These are phyloP conservation scores for Diaporthe helianthi DNA, from an alignment of 2,329 filamentous ascomycete genomes.

Conservation along the genomic window DNA sequence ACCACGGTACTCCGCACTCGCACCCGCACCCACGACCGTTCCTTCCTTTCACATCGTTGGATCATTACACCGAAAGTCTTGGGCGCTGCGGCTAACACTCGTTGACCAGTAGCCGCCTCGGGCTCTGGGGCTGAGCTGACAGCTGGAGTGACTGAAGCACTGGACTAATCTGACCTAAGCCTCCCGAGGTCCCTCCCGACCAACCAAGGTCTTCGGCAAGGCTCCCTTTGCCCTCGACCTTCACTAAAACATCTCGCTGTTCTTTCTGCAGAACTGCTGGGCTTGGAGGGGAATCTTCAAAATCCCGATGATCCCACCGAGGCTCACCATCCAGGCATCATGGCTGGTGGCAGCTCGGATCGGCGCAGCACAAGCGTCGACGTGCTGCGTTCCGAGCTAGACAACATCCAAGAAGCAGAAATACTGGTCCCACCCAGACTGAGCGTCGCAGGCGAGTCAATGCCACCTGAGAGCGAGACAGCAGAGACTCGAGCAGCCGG, in stretches of 20 bases:
- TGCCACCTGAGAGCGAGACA: not conserved
- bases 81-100: conserved; percentile 3
- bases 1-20: no score
- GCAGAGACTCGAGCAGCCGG: conserved; percentile 14
- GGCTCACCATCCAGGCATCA: conserved; percentile 29
- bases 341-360: conserved; percentile 36
- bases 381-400: conserved; percentile 39
- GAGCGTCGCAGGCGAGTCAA: not conserved
- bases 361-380: conserved; percentile 34
- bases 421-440: conserved; percentile 15
- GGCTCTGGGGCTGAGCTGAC: no score
- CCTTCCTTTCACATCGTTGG: not conserved
- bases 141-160: not conserved
- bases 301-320: not conserved
- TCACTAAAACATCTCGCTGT: not conserved
- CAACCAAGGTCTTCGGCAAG: not conserved
- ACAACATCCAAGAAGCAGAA: conserved; percentile 39
- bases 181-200: not conserved
- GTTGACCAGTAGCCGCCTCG: not conserved
- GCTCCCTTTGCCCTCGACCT: not conserved
- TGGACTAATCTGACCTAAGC: not conserved
- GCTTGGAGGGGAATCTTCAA: not conserved
- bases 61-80: not conserved
- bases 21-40: not conserved
- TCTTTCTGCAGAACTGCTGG: not conserved